Percentiles rank a stretch among this genome's conserved stretches.
These are phyloP conservation scores for Triadica sebifera DNA, from an alignment of 345 rosid genomes.

Conservation along the genomic window DNA sequence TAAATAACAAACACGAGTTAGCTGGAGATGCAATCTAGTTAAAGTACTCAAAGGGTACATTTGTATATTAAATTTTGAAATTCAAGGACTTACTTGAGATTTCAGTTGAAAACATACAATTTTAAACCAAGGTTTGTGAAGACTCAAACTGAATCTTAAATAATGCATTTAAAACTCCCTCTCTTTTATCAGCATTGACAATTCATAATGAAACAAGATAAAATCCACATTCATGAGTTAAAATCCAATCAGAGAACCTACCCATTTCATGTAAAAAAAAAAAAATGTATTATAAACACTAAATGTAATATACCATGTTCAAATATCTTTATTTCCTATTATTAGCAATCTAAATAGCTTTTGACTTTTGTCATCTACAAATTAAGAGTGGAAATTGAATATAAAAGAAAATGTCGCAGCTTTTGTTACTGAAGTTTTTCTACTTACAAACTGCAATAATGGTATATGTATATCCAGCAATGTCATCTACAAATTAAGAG, in stretches of 20 bases:
- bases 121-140: neutral
- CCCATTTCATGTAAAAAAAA: neutral
- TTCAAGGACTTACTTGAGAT: neutral
- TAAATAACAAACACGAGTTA: too few relatives aligned
- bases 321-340: neutral
- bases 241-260: neutral
- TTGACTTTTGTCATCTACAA: neutral
- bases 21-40: too few relatives aligned
- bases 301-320: neutral
- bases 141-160: neutral
- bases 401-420: slow-evolving; percentile 4
- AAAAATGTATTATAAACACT: neutral
- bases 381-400: too few relatives aligned
- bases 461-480: slow-evolving; percentile 65
- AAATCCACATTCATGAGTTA: neutral
- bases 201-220: neutral
- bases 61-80: neutral
- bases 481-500: neutral
- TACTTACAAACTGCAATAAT: slow-evolving; percentile 94
- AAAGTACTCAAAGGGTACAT: too few relatives aligned
- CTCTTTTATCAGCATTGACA: neutral
- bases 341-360: neutral
- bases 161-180: neutral
- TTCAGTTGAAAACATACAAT: neutral
- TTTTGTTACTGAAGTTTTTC: neutral